Percentiles rank a stretch among this genome's conserved stretches.
Conservation (phyloP, 108 stramenopile species). For the Nitzschia putrida region DNA sequence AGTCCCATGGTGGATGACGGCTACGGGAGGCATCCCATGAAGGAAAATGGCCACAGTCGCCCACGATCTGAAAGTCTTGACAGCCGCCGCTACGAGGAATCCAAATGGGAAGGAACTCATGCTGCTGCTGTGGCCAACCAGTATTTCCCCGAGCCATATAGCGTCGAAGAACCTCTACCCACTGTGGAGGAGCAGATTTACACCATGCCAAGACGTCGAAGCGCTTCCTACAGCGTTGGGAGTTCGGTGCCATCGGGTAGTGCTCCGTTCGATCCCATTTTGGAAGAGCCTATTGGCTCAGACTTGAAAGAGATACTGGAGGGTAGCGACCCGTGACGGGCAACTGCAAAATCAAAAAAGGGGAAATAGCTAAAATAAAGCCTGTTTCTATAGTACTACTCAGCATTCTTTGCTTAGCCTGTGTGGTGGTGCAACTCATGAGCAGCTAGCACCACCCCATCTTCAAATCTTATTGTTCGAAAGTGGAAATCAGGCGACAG, state of each 20-base stretch:
- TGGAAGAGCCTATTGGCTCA: constrained; percentile 4
- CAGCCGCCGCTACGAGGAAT: constrained; percentile 10
- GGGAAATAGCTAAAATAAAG: no score
- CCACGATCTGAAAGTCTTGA: constrained; percentile 39
- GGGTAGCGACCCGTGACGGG: background rate
- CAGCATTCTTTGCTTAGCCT: constrained; percentile 3
- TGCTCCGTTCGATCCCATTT: constrained; percentile 16
- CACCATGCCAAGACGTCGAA: constrained; percentile 20
- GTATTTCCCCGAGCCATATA: background rate
- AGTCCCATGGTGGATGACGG: no score
- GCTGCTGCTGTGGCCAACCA: background rate
- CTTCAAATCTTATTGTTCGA: constrained; percentile 76
- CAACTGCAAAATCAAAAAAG: background rate
- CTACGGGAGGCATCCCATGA: no score
- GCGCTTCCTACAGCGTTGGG: constrained; percentile 28
- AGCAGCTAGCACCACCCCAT: constrained; percentile 66
- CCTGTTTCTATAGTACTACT: no score
- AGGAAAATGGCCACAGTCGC: background rate
- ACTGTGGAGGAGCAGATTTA: background rate
- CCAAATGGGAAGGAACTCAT: background rate
- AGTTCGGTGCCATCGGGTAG: background rate
- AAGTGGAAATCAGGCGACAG: constrained; percentile 83
- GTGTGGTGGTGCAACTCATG: constrained; percentile 91
- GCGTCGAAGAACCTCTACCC: background rate
- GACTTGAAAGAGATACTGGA: no score